Conservation (phyloP, 805 yeast genomes). For the Starmera pachycereana region DNA sequence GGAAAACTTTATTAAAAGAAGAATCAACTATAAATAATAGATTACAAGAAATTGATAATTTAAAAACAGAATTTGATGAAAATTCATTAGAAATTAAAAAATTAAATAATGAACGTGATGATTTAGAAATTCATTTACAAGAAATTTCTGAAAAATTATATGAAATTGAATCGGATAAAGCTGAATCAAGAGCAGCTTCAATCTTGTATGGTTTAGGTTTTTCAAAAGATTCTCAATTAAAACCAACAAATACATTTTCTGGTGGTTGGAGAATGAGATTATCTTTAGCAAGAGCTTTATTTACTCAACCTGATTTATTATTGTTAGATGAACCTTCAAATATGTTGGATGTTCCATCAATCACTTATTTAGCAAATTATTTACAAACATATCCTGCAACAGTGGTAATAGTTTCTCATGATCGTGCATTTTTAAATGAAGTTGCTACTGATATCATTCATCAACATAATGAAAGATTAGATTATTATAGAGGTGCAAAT, state of each 20-base stretch:
- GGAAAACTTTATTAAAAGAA: constrained; percentile 77
- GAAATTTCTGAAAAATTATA: constrained; percentile 73
- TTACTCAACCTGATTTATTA: constrained; percentile 91
- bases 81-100: constrained; percentile 64
- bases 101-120: constrained; percentile 84
- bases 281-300: constrained; percentile 94
- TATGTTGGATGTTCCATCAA: constrained; percentile 99
- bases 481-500: constrained; percentile 89
- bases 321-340: constrained; percentile 97
- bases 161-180: constrained; percentile 96
- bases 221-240: constrained; percentile 72
- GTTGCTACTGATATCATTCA: constrained; percentile 97
- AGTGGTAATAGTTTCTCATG: constrained; percentile 93
- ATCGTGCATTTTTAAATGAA: constrained; percentile 92
- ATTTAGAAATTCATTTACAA: constrained; percentile 65
- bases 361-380: constrained; percentile 85
- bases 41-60: constrained; percentile 59
- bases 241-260: constrained; percentile 83
- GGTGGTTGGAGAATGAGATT: constrained; percentile 99
- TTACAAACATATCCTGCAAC: constrained; percentile 87
- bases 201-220: constrained; percentile 91
- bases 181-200: constrained; percentile 94
- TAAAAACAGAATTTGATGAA: constrained; percentile 65
- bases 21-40: constrained; percentile 67
- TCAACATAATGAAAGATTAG: constrained; percentile 95